Conservation (phyloP, 2,329 filamentous ascomycete species). For the Talaromyces sp. region DNA sequence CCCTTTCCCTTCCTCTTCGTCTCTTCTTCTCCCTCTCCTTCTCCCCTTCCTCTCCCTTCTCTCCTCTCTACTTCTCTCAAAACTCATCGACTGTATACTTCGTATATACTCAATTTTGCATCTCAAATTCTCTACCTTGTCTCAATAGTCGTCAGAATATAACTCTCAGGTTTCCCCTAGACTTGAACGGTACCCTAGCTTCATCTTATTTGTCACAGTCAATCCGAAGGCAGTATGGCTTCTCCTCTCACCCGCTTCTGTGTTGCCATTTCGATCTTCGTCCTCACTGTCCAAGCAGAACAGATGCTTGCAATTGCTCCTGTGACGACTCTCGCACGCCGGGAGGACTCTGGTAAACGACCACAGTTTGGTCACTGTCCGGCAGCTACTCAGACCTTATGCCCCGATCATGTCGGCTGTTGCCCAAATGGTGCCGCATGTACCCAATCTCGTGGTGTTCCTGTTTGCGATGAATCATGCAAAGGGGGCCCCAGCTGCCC, state of each 20-base stretch:
- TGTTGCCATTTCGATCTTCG: neutral
- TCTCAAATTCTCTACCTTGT: neutral
- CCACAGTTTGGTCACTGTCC: conserved; percentile 10
- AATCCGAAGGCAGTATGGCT: neutral
- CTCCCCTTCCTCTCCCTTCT: neutral
- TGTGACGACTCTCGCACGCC: conserved; percentile 8
- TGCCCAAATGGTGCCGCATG: conserved; percentile 16
- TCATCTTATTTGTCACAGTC: neutral
- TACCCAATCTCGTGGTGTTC: conserved; percentile 13
- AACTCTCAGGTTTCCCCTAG: neutral
- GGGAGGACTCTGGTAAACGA: conserved; percentile 5
- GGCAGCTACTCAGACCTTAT: conserved; percentile 14
- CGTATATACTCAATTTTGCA: conserved; percentile 3
- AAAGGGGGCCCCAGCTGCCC: conserved; percentile 13
- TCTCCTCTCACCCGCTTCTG: neutral
- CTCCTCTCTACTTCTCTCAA: neutral
- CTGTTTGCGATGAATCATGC: conserved; percentile 17
- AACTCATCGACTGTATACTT: too few species aligned
- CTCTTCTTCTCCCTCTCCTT: too few species aligned
- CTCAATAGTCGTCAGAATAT: neutral
- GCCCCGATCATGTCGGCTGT: conserved; percentile 15
- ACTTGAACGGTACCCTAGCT: neutral
- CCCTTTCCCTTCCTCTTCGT: neutral
- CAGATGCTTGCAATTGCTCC: conserved; percentile 14
- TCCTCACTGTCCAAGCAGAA: neutral